Evolutionary conservation across 257 asterid genomes (phyloP), one percentile per base, ranked within the genome.

Genomic region (Salvia splendens): DNA sequence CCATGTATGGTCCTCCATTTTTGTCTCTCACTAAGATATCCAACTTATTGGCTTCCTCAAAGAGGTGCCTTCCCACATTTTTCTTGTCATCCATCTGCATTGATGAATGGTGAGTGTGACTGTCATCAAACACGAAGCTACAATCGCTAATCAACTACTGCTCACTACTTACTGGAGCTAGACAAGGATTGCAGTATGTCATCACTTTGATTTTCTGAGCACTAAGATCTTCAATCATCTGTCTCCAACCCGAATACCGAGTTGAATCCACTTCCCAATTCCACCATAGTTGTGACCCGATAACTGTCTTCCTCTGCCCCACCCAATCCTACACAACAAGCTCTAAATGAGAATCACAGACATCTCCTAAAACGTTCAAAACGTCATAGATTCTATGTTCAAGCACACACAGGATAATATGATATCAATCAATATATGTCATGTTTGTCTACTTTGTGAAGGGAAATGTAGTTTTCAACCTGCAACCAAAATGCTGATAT

Each of bases 241-340:
- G 76, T 53, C 64, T 42, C 98, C 98, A 93, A n/a, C 96, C 96
- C 12, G 81, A 72, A 56, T 93, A 89, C 77, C 90, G 81, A 62
- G 60, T 51, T 50, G 88, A 74, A 79, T 93, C 98, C 59, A 88
- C 96, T 82, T 93, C 98, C 98, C 97, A 93, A 47, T 93, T 93
- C 98, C 98, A 93, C 98, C 98, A 93, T 33, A 93, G 93, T 69
- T 93, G 98, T 32, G 98, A 89, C 15, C 98, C 98, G 8, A 93
- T 88, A n/a, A 86, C 85, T 0, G 98, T 92, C 74, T 89, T 86
- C 84, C 98, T 79, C 59, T 88, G 95, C 12, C 98, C 98, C 12
- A 87, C 97, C 98, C 98, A 92, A 65, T 93, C 98, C 97, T 92
- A 72, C 65, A 74, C 1, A 35, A 68, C 28, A 41, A 36, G 36